These are phyloP conservation scores for Fistulifera solaris DNA, from an alignment of 108 stramenopile species.

Conservation along the genomic window DNA sequence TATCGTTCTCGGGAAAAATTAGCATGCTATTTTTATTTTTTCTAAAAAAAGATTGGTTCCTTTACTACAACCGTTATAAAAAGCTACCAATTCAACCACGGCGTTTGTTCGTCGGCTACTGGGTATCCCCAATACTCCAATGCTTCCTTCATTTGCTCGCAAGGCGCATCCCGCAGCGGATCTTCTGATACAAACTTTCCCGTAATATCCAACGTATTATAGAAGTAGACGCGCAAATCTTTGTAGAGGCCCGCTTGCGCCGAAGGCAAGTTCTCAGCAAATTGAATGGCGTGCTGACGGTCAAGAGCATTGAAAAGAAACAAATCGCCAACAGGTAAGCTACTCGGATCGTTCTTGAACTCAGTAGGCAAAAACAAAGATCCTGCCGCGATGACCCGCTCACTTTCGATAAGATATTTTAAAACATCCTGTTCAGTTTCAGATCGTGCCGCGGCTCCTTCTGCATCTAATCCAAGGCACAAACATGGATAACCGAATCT, in stretches of 20 bases:
- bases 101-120: slow-evolving; percentile 64
- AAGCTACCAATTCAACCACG: slow-evolving; percentile 81
- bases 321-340: slow-evolving; percentile 57
- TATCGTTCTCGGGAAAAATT: too few relatives aligned
- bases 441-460: slow-evolving; percentile 32
- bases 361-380: slow-evolving; percentile 66
- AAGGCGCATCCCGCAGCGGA: slow-evolving; percentile 40
- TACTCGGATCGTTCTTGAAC: slow-evolving; percentile 58
- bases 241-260: slow-evolving; percentile 63
- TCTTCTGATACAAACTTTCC: slow-evolving; percentile 79
- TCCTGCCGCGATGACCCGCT: slow-evolving; percentile 60
- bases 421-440: slow-evolving; percentile 36
- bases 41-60: too few relatives aligned
- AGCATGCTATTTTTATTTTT: too few relatives aligned
- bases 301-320: slow-evolving; percentile 72
- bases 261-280: slow-evolving; percentile 65
- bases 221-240: slow-evolving; percentile 63
- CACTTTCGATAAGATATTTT: slow-evolving; percentile 68
- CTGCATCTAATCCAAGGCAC: slow-evolving; percentile 59
- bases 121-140: slow-evolving; percentile 80
- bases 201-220: slow-evolving; percentile 68
- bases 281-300: slow-evolving; percentile 66
- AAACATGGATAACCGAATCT: slow-evolving; percentile 60
- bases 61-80: too few relatives aligned
- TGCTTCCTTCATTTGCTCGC: slow-evolving; percentile 73